Evolutionary conservation across 2,329 filamentous ascomycete genomes (phyloP).

Genomic region (Myriangium duriaei): DNA sequence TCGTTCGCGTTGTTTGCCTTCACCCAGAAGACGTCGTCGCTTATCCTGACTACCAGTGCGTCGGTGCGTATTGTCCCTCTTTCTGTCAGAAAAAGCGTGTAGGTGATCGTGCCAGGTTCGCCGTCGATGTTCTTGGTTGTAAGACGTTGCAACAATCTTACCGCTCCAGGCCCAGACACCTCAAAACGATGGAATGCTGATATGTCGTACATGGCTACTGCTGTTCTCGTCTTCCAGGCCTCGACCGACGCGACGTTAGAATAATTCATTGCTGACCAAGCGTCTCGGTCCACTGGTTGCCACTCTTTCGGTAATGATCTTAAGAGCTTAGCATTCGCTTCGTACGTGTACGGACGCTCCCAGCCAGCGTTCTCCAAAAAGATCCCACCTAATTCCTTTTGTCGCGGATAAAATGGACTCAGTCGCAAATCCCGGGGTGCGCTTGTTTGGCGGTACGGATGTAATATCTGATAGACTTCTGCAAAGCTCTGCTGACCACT

Average conservation of each 20-base stretch:
- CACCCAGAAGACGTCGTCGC: slow-evolving; percentile 40
- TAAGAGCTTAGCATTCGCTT: slow-evolving; percentile 42
- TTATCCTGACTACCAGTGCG: slow-evolving; percentile 42
- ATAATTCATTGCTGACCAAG: slow-evolving; percentile 46
- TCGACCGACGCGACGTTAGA: slow-evolving; percentile 48
- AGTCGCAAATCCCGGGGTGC: slow-evolving; percentile 47
- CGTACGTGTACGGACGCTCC: slow-evolving; percentile 53
- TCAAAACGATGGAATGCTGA: slow-evolving; percentile 48
- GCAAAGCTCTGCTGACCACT: slow-evolving; percentile 48
- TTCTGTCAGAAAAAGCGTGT: slow-evolving; percentile 44
- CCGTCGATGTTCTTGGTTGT: slow-evolving; percentile 39
- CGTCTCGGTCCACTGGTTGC: slow-evolving; percentile 43
- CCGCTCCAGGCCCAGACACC: slow-evolving; percentile 44
- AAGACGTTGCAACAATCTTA: slow-evolving; percentile 41
- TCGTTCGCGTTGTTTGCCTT: slow-evolving; percentile 45
- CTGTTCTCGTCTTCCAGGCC: slow-evolving; percentile 52
- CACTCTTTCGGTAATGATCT: slow-evolving; percentile 40
- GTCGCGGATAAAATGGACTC: slow-evolving; percentile 45
- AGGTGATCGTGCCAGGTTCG: slow-evolving; percentile 39
- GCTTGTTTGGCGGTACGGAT: slow-evolving; percentile 45
- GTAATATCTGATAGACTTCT: slow-evolving; percentile 53
- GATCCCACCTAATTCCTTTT: slow-evolving; percentile 43
- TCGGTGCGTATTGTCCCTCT: slow-evolving; percentile 45
- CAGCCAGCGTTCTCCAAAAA: slow-evolving; percentile 49
- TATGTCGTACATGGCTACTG: slow-evolving; percentile 51